Conservation (phyloP, 352 stramenopile genomes). For the Phytophthora palmivora region DNA sequence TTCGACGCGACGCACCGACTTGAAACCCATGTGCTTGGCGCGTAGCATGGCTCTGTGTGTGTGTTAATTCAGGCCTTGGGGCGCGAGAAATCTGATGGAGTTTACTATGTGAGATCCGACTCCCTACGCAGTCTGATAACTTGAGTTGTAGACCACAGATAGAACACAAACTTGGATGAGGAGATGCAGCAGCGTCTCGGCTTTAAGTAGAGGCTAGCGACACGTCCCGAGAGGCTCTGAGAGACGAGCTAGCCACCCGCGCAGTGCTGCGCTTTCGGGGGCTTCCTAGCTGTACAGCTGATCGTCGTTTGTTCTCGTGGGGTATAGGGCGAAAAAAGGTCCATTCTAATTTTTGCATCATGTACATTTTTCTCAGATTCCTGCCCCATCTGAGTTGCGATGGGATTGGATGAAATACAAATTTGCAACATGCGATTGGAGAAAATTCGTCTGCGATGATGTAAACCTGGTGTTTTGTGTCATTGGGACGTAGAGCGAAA, state of each 20-base stretch:
- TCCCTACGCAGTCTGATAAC: slow-evolving; percentile 14
- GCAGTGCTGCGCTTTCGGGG: slow-evolving; percentile 22
- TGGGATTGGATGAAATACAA: slow-evolving; percentile 13
- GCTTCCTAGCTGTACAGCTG: slow-evolving; percentile 23
- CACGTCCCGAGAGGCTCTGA: slow-evolving; percentile 2
- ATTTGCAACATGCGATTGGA: slow-evolving; percentile 3
- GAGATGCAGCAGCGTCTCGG: slow-evolving; percentile 5
- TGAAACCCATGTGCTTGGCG: slow-evolving; percentile 86
- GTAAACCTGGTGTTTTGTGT: slow-evolving; percentile 11
- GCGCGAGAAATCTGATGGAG: neutral
- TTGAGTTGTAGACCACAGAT: slow-evolving; percentile 6
- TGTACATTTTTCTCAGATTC: slow-evolving; percentile 27
- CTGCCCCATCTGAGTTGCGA: neutral
- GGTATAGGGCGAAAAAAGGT: slow-evolving; percentile 20
- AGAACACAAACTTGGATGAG: slow-evolving; percentile 1
- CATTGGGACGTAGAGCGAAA: slow-evolving; percentile 3
- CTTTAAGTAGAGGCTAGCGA: neutral
- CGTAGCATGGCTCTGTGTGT: slow-evolving; percentile 53
- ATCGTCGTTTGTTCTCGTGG: slow-evolving; percentile 51
- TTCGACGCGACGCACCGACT: slow-evolving; percentile 79
- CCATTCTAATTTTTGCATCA: slow-evolving; percentile 7
- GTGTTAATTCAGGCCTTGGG: neutral
- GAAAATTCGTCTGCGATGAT: neutral
- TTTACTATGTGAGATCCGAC: neutral
- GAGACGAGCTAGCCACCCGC: slow-evolving; percentile 24